These are phyloP conservation scores for Rhodotorula sp. DNA, from an alignment of 1,284 basidiomycete species.

Conservation along the genomic window DNA sequence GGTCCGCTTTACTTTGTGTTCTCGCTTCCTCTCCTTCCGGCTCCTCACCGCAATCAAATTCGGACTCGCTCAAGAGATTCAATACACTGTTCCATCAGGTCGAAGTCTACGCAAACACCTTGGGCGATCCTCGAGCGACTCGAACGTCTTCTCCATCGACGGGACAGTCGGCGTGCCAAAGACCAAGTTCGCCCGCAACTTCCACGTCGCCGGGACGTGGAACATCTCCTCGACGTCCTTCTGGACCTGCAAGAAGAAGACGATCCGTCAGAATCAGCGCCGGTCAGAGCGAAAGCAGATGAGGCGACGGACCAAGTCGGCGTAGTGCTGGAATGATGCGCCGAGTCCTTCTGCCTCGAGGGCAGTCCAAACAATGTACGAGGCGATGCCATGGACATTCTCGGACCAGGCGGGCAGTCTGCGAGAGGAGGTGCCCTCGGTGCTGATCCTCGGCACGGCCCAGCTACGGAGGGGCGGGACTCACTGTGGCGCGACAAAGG, in stretches of 20 bases:
- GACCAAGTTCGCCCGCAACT: constrained; percentile 52
- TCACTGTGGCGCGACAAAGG: constrained; percentile 48
- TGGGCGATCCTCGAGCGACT: constrained; percentile 50
- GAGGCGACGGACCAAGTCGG: constrained; percentile 29
- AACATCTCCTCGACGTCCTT: constrained; percentile 47
- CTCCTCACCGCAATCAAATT: not conserved
- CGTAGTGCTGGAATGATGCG: constrained; percentile 49
- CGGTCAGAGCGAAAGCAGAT: not conserved
- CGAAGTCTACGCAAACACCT: constrained; percentile 41
- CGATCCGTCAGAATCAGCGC: not conserved
- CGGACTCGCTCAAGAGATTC: not conserved
- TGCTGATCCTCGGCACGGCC: not conserved
- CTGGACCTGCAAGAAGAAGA: constrained; percentile 27
- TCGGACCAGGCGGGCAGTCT: constrained; percentile 15
- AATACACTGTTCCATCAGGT: no score
- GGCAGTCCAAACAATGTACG: constrained; percentile 53
- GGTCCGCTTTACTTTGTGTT: no score
- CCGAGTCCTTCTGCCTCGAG: constrained; percentile 54
- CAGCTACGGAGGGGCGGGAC: not conserved
- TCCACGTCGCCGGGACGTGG: constrained; percentile 51
- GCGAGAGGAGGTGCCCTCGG: not conserved
- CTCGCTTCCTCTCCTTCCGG: no score
- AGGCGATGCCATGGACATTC: constrained; percentile 45
- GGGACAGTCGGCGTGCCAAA: constrained; percentile 51
- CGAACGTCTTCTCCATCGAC: constrained; percentile 50